These are phyloP conservation scores for Silene latifolia DNA, from an alignment of 148 eudicot genomes.

Conservation along the genomic window DNA sequence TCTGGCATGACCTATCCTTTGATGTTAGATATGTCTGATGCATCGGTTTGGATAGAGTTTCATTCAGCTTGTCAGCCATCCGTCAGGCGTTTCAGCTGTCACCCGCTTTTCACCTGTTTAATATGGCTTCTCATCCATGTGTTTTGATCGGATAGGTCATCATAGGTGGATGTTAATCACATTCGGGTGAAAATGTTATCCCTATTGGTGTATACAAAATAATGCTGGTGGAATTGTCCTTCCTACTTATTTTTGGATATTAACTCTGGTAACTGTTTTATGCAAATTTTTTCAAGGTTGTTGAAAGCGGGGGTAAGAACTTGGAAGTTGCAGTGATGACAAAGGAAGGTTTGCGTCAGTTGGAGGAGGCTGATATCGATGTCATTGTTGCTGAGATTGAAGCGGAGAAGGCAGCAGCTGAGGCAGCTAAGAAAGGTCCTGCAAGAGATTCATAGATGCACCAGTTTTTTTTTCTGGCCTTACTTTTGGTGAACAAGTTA, in stretches of 20 bases:
- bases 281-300: slow-evolving; percentile 50
- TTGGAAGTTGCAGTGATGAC: too few species aligned
- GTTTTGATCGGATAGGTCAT: not conserved
- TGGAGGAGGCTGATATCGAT: slow-evolving; percentile 93
- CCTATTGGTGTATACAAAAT: not conserved
- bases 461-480: not conserved
- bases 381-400: slow-evolving; percentile 93
- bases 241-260: not conserved
- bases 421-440: slow-evolving; percentile 82
- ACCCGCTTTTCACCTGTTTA: not conserved
- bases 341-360: slow-evolving; percentile 76
- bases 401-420: slow-evolving; percentile 87
- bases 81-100: not conserved
- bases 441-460: slow-evolving; percentile 47
- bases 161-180: not conserved
- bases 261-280: not conserved
- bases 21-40: not conserved
- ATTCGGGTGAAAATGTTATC: not conserved
- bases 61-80: not conserved
- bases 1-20: not conserved
- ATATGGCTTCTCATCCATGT: not conserved
- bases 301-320: slow-evolving; percentile 98
- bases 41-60: not conserved
- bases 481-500: slow-evolving; percentile 6
- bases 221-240: not conserved